Evolutionary conservation across 352 stramenopile genomes (phyloP).

Genomic region (Thalassiosira delicatula): DNA sequence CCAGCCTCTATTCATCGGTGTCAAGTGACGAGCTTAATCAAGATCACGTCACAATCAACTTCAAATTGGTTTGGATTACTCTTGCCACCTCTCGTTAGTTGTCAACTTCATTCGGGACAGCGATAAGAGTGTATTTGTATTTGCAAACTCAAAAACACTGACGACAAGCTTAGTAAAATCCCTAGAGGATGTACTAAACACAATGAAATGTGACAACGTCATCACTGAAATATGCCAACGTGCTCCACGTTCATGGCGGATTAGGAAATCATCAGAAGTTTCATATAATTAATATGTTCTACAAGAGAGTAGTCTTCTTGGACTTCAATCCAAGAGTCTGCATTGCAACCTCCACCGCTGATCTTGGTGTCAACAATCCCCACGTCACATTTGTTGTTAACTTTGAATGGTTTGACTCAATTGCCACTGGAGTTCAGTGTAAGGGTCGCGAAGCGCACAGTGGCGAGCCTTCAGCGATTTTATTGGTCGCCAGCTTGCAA

Average conservation of each 20-base stretch:
- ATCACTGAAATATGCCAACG: not conserved
- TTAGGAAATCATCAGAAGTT: not conserved
- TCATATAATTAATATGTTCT: slow-evolving; percentile 7
- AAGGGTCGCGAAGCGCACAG: not conserved
- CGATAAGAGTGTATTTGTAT: not conserved
- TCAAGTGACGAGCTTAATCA: not conserved
- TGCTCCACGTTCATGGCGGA: not conserved
- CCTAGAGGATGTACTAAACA: not conserved
- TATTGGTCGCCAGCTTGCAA: not conserved
- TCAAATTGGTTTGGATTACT: not conserved
- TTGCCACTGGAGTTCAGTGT: not conserved
- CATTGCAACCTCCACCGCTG: not conserved
- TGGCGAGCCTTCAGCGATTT: not conserved
- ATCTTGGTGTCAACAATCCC: not conserved
- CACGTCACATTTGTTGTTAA: not conserved
- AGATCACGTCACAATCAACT: not conserved
- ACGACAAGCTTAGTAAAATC: not conserved
- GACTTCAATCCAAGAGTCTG: not conserved
- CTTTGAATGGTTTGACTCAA: not conserved
- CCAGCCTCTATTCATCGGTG: not conserved
- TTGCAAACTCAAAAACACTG: not conserved
- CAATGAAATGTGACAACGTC: too few species aligned
- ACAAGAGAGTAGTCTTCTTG: not conserved
- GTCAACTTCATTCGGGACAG: not conserved
- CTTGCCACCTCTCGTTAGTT: not conserved